Evolutionary conservation across 345 rosid genomes (phyloP), one percentile per base, ranked within the genome.

Genomic region (Camelina hispida): DNA sequence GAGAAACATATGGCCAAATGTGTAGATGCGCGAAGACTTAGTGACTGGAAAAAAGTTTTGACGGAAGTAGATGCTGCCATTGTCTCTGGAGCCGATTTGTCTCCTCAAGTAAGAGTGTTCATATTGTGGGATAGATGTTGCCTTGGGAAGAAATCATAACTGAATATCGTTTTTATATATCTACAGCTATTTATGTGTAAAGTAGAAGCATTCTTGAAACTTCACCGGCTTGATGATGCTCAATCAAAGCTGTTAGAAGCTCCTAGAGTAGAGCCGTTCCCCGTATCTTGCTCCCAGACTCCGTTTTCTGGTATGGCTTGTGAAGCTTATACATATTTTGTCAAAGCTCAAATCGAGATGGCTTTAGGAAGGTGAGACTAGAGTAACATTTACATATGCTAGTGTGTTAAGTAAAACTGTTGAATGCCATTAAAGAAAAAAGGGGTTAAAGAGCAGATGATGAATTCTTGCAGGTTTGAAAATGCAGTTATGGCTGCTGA

Each of bases 151-250:
- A 54, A 28, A 59, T 47, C 20, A 6, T 7, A 42, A 11, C 22
- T 23, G 3, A 23, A 47, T 40, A 22, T 14, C 52, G 37, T 62
- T 77, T 77, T 77, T 75, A 84, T 79, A 78, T 80, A 85, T 85
- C 66, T 84, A 57, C 99, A 95, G 98, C 93, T 95, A 81, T 73
- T 73, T 81, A 85, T 92, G 93, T 90, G 96, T 90, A 90, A 88
- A 89, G 92, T 82, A 56, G 99, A 95, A 85, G 97, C 97, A 64
- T 78, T 83, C 65, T 74, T 92, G 82, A 95, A 92, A 84, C 96
- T 95, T 44, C 87, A 89, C 71, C 89, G 81, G 75, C 87, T 95
- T 70, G 96, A 90, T 46, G 97, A 95, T 74, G 93, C 93, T 2
- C 86, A 84, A 71, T 81, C 79, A 16, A 81, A 78, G 82, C 78